These are phyloP conservation scores for thale cress (Arabidopsis thaliana) DNA, from an alignment of 345 rosid genomes.

Conservation along the genomic window DNA sequence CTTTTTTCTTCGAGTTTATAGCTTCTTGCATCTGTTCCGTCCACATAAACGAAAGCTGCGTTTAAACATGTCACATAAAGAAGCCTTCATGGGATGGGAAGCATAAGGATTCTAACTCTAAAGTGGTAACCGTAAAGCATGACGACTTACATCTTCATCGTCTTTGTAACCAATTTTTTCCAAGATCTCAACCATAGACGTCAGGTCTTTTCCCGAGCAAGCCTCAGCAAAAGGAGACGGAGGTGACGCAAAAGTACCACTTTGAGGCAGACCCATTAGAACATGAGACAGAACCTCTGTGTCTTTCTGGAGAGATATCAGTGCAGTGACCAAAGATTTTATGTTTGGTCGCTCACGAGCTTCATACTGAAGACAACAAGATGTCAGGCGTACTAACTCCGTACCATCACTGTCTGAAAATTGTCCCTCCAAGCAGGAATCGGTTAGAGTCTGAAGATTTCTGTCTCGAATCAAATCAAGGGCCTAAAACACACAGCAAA, in stretches of 20 bases:
- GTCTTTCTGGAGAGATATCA: conserved; percentile 83
- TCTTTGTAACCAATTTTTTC: conserved; percentile 84
- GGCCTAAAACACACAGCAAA: conserved; percentile 61
- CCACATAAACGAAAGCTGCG: conserved; percentile 91
- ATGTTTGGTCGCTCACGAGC: conserved; percentile 85
- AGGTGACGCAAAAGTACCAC: conserved; percentile 54
- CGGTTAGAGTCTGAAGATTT: conserved; percentile 81
- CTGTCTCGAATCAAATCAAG: conserved; percentile 85
- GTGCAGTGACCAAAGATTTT: conserved; percentile 66
- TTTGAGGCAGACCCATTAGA: conserved; percentile 72
- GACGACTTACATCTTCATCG: conserved; percentile 74
- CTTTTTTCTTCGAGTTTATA: conserved; percentile 79
- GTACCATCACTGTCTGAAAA: conserved; percentile 73
- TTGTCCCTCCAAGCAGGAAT: conserved; percentile 90
- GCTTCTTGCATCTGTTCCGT: conserved; percentile 90
- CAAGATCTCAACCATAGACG: conserved; percentile 77
- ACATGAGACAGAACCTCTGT: conserved; percentile 78
- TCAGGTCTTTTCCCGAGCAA: conserved; percentile 73
- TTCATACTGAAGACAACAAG: conserved; percentile 82
- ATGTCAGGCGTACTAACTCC: conserved; percentile 78
- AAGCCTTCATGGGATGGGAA: conserved; percentile 7
- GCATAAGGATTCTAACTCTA: background rate
- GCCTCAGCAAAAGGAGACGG: conserved; percentile 88
- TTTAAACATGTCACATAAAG: conserved; percentile 10
- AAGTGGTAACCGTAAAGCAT: conserved; percentile 41